phyloP scores from a whole-genome alignment of 495 filamentous ascomycete genomes.

The Penicillium cataractarum region DNA sequence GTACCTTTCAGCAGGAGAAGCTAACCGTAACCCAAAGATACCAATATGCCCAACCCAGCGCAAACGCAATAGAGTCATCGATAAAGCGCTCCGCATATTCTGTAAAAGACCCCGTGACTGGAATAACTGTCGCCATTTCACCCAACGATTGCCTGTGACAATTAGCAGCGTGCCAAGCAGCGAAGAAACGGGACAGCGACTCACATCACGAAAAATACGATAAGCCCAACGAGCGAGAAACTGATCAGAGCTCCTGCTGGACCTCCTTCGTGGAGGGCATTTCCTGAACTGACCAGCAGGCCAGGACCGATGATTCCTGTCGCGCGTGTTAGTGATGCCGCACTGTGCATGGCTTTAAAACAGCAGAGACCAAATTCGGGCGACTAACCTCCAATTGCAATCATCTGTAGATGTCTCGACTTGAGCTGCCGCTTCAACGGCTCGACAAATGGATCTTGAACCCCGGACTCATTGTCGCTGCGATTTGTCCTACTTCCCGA shows the following conservation, averaged over 20 bases:
- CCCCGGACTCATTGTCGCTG: not conserved
- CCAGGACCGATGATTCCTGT: not conserved
- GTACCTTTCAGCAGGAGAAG: not conserved
- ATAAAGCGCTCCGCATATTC: slow-evolving; percentile 61
- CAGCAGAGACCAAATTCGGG: no score
- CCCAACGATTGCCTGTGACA: slow-evolving; percentile 49
- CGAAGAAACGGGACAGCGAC: not conserved
- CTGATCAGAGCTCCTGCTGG: slow-evolving; percentile 59
- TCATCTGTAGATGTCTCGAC: slow-evolving; percentile 63
- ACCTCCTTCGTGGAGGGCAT: not conserved
- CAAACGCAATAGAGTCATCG: slow-evolving; percentile 56
- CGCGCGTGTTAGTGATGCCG: not conserved
- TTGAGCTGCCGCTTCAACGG: not conserved
- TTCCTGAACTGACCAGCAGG: not conserved
- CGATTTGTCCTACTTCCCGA: not conserved
- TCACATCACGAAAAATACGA: slow-evolving; percentile 65
- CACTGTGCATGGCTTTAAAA: no score
- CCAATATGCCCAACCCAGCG: slow-evolving; percentile 62
- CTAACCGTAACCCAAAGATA: slow-evolving; percentile 19
- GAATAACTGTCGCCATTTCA: slow-evolving; percentile 60
- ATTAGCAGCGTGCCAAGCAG: not conserved
- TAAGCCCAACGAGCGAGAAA: slow-evolving; percentile 62
- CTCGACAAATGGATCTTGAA: not conserved
- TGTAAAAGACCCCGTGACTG: slow-evolving; percentile 58
- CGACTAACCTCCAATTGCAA: slow-evolving; percentile 59